A percentile compares a stretch with the other conserved stretches of the same genome.
phyloP scores from a whole-genome alignment of 108 stramenopile genomes.

The Pseudonitzschia multiseries region DNA sequence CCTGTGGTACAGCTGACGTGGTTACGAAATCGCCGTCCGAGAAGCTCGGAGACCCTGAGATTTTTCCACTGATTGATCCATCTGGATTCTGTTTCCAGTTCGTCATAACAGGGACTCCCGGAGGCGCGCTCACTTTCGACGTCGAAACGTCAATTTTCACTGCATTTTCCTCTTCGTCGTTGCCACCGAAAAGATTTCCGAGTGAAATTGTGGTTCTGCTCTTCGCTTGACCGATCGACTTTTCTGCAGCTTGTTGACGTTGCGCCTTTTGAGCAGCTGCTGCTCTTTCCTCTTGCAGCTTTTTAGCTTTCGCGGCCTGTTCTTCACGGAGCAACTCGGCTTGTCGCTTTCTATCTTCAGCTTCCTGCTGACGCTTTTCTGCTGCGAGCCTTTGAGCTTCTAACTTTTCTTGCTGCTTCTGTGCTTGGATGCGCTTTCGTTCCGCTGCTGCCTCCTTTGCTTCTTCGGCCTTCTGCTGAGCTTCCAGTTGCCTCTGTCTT shows the following conservation, averaged over 20 bases:
- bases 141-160: not conserved
- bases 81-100: conserved; percentile 65
- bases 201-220: conserved; percentile 25
- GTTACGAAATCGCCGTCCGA: conserved; percentile 67
- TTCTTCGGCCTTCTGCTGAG: conserved; percentile 20
- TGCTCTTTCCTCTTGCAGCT: conserved; percentile 1
- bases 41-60: conserved; percentile 72
- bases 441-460: conserved; percentile 25
- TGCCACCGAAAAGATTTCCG: conserved; percentile 21
- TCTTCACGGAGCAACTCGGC: not conserved
- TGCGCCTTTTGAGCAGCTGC: conserved; percentile 11
- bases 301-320: not conserved
- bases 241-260: conserved; percentile 10
- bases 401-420: conserved; percentile 18
- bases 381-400: conserved; percentile 12
- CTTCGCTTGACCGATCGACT: conserved; percentile 13
- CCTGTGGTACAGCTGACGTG: conserved; percentile 49
- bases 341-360: not conserved
- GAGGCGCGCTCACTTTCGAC: conserved; percentile 42
- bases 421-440: conserved; percentile 18
- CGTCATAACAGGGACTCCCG: conserved; percentile 64
- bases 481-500: conserved; percentile 11
- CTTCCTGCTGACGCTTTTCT: conserved; percentile 1
- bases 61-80: conserved; percentile 64
- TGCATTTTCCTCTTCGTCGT: conserved; percentile 5